phyloP scores from a whole-genome alignment of 352 stramenopile genomes.

The Pythium grandisporangium region DNA sequence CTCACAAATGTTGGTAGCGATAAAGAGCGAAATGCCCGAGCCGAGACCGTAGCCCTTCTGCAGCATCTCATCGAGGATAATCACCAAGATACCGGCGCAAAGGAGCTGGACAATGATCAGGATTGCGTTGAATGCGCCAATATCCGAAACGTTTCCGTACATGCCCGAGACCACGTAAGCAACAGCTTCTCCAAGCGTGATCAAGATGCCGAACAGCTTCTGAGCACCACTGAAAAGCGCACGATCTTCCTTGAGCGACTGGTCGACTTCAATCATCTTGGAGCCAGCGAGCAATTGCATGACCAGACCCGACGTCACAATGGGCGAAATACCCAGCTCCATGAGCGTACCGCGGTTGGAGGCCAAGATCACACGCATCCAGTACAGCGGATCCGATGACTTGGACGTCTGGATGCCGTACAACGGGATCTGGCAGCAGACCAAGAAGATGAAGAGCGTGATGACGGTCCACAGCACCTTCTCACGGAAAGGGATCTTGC shows the following conservation, averaged over 20 bases:
- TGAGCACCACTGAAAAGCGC: slow-evolving; percentile 97
- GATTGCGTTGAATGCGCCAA: slow-evolving; percentile 97
- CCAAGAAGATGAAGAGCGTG: slow-evolving; percentile 99
- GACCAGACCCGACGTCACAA: slow-evolving; percentile 98
- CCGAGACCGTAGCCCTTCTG: slow-evolving; percentile 99
- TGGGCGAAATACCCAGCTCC: slow-evolving; percentile 98
- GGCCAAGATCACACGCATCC: slow-evolving; percentile 98
- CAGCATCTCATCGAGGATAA: slow-evolving; percentile 99
- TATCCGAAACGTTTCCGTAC: slow-evolving; percentile 97
- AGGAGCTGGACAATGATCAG: slow-evolving; percentile 99
- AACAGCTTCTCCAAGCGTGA: slow-evolving; percentile 97
- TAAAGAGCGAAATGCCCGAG: slow-evolving; percentile 99
- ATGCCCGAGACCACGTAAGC: slow-evolving; percentile 99
- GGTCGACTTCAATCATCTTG: slow-evolving; percentile 99
- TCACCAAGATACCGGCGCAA: slow-evolving; percentile 97
- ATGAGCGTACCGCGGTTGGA: slow-evolving; percentile 98
- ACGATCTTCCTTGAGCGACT: slow-evolving; percentile 98
- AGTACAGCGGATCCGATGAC: slow-evolving; percentile 99
- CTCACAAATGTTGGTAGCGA: slow-evolving; percentile 99
- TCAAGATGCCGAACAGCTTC: slow-evolving; percentile 99
- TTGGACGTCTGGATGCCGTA: slow-evolving; percentile 99
- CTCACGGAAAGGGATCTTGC: slow-evolving; percentile 98
- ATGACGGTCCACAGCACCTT: slow-evolving; percentile 99
- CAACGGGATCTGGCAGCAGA: slow-evolving; percentile 99
- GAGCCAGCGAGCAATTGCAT: slow-evolving; percentile 98